Conservation (phyloP, 352 stramenopile genomes). For the Pythium guiyangense region DNA sequence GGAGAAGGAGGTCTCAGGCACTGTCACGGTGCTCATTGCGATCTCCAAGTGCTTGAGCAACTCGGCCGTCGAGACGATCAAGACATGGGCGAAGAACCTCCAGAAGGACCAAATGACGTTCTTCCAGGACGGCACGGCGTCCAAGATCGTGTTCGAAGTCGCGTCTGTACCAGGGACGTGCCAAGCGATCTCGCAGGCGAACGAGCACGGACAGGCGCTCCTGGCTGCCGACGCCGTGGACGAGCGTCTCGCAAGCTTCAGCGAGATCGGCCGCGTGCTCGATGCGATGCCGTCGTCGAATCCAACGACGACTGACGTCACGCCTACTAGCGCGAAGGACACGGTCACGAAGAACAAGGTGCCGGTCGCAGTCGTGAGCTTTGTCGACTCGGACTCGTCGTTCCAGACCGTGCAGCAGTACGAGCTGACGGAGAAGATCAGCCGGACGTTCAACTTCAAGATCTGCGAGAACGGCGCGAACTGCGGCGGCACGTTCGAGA, state of each 20-base stretch:
- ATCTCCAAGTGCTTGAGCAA: constrained; percentile 59
- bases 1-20: constrained; percentile 5
- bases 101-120: not conserved
- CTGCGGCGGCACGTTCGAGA: constrained; percentile 16
- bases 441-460: constrained; percentile 14
- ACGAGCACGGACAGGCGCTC: constrained; percentile 18
- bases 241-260: constrained; percentile 7
- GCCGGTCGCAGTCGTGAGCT: constrained; percentile 14
- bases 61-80: constrained; percentile 21
- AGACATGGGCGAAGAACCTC: constrained; percentile 27
- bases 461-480: constrained; percentile 22
- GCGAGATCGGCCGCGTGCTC: constrained; percentile 4
- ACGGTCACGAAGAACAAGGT: not conserved
- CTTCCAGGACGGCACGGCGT: constrained; percentile 2
- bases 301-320: not conserved
- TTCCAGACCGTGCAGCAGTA: constrained; percentile 10
- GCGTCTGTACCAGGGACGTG: constrained; percentile 30
- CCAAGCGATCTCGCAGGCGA: constrained; percentile 23
- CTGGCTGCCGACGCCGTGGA: not conserved
- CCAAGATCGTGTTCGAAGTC: constrained; percentile 1
- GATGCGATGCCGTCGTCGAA: not conserved
- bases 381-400: constrained; percentile 11
- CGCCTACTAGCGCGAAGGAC: not conserved
- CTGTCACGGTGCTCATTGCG: constrained; percentile 34
- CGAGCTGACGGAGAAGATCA: constrained; percentile 11